Evolutionary conservation across 1,284 basidiomycete species (phyloP).

Genomic region (Laetiporus sulphureus): DNA sequence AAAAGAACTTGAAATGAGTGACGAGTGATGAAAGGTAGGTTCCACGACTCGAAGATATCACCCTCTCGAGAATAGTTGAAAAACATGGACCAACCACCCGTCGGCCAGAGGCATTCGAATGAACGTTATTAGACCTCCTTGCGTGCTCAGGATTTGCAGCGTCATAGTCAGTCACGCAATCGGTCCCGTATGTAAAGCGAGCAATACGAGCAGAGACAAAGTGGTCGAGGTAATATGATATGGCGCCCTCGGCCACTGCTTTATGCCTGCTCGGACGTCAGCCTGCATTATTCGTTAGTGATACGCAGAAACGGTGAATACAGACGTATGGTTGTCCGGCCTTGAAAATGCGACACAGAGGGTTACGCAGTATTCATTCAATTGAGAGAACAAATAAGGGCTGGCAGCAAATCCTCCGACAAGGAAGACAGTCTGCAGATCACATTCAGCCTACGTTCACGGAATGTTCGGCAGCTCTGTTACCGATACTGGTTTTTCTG

Average conservation of each 20-base stretch:
- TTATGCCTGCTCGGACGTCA: slow-evolving; percentile 15
- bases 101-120: slow-evolving; percentile 25
- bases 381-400: slow-evolving; percentile 27
- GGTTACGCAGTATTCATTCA: slow-evolving; percentile 21
- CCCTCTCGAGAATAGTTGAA: slow-evolving; percentile 28
- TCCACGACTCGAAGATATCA: slow-evolving; percentile 9
- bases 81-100: slow-evolving; percentile 27
- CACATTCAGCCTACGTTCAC: neutral
- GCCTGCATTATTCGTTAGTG: slow-evolving; percentile 21
- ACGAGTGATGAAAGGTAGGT: too few species aligned
- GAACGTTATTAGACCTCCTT: slow-evolving; percentile 15
- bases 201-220: slow-evolving; percentile 28
- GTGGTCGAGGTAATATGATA: slow-evolving; percentile 31
- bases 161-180: slow-evolving; percentile 22
- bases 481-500: neutral
- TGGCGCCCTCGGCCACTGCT: slow-evolving; percentile 30
- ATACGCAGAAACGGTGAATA: slow-evolving; percentile 6
- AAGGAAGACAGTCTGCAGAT: slow-evolving; percentile 28
- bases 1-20: too few species aligned
- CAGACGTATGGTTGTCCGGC: slow-evolving; percentile 35
- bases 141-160: slow-evolving; percentile 26
- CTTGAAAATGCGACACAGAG: slow-evolving; percentile 31
- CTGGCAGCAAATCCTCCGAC: slow-evolving; percentile 35
- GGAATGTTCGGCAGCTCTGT: neutral
- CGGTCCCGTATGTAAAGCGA: slow-evolving; percentile 30